A percentile compares a stretch with the other conserved stretches of the same genome.
Evolutionary conservation across 352 stramenopile species (phyloP).

Genomic region (Globisporangium recalcitrans): DNA sequence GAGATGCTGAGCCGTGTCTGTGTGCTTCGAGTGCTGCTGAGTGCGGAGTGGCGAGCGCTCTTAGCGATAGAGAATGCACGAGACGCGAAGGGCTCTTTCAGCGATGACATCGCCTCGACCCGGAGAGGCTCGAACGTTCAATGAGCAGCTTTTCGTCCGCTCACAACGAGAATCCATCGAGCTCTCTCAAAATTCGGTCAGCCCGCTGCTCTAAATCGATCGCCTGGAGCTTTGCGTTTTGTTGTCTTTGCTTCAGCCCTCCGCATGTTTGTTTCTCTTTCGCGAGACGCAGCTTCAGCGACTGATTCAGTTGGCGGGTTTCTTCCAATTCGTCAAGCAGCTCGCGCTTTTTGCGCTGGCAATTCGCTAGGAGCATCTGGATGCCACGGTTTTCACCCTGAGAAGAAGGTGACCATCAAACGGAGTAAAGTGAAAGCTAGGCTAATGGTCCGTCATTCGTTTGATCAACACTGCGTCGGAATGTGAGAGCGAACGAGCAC

Average conservation of each 20-base stretch:
- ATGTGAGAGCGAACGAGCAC: not conserved
- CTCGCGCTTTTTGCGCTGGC: not conserved
- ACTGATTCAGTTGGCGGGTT: not conserved
- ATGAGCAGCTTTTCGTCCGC: too few species aligned
- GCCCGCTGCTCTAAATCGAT: not conserved
- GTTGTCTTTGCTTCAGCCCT: not conserved
- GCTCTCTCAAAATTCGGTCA: not conserved
- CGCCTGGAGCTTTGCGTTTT: not conserved
- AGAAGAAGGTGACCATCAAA: too few species aligned
- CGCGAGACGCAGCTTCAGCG: not conserved
- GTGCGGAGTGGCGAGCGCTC: too few species aligned
- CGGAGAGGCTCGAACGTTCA: too few species aligned
- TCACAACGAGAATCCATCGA: not conserved
- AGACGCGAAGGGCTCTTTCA: too few species aligned
- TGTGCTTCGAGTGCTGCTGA: too few species aligned
- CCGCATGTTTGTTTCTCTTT: not conserved
- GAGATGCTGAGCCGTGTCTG: too few species aligned
- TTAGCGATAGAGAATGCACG: too few species aligned
- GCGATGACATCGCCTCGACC: too few species aligned
- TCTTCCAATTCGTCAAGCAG: not conserved
- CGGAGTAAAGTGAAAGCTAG: too few species aligned
- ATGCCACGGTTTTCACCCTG: not conserved
- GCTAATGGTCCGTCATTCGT: too few species aligned
- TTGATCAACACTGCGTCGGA: too few species aligned
- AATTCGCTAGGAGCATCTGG: not conserved